Base-by-base conservation (phyloP, 768 basidiomycete species). In the Tricholoma bakamatsutake region DNA sequence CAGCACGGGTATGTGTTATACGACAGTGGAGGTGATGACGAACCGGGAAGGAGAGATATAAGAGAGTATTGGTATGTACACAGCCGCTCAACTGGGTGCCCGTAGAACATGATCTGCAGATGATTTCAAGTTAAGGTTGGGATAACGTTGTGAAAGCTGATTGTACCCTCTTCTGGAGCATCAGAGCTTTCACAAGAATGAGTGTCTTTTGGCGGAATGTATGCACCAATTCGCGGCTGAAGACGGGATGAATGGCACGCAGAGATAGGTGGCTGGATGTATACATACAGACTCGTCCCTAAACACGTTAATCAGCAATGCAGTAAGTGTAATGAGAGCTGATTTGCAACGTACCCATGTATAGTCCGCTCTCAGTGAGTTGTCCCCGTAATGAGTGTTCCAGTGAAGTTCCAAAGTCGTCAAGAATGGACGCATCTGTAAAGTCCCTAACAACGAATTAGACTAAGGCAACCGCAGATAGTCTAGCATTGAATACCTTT, bases 1-100 rank as follows among this genome's bases (percentile, higher is more conserved):
- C 30, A 53, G 24, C 8, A 24, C 28, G 28, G 18, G 6, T 5
- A 31, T 27, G 21, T 3, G 5, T 12, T n/a, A 4, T n/a, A 24
- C 2, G 2, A 5, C 31, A 35, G 13, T 4, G 28, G 17, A 21
- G n/a, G 30, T 15, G 11, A 10, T 18, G n/a, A 64, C 80, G 47
- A 50, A 91, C 92, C 90, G 9, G 96, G 96, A 57, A 98, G 80
- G 7, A 98, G 77, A 0, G 96, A 93, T 47, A 97, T 82, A n/a
- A 98, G 78, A 0, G 94, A 96, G 69, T 99, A 99, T 68, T 99
- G 97, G 66, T 93, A 98, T 24, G 94, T 98, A 73, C 96, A 98
- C 17, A 99, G 73, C 46, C 86, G 85, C 70, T 99, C 97, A 2
- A 98, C 96, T 0, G 96, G 96, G 65, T 96, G 92, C 5, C 95